A percentile compares a stretch with the other conserved stretches of the same genome.
These are phyloP conservation scores for Physcomitrellopsis africana DNA, from an alignment of 225 moss, liverwort and hornwort genomes.

Conservation along the genomic window DNA sequence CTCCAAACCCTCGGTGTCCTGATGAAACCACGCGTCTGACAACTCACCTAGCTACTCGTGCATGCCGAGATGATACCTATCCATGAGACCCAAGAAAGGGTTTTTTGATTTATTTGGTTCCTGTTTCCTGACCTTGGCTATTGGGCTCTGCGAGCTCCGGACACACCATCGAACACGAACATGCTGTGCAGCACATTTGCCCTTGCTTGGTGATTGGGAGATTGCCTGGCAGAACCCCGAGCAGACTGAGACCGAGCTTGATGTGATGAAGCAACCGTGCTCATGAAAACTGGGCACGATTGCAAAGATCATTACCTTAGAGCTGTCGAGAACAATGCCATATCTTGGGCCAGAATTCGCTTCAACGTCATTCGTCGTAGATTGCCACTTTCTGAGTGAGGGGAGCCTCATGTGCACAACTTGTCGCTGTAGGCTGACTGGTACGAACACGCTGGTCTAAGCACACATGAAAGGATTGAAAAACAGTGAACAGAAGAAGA, in stretches of 20 bases:
- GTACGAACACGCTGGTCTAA: too few species aligned
- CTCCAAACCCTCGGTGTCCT: not conserved
- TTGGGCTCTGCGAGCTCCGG: not conserved
- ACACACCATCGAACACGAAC: not conserved
- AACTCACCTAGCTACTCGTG: not conserved
- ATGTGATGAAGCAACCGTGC: too few species aligned
- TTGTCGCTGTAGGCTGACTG: not conserved
- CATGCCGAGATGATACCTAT: not conserved
- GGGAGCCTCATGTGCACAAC: constrained; percentile 9
- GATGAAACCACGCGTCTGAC: not conserved
- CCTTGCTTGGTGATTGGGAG: too few species aligned
- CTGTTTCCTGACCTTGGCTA: not conserved
- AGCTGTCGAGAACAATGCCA: constrained; percentile 9
- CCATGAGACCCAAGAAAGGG: not conserved
- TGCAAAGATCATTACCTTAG: constrained; percentile 17
- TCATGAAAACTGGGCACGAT: not conserved
- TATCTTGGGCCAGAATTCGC: not conserved
- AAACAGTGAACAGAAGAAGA: too few species aligned
- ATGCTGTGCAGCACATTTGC: too few species aligned
- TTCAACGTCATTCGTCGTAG: not conserved
- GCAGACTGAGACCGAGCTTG: too few species aligned
- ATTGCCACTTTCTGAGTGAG: not conserved
- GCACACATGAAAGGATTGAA: too few species aligned
- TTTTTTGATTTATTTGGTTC: not conserved
- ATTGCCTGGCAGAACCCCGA: too few species aligned